phyloP scores from a whole-genome alignment of 2,329 filamentous ascomycete species.

The Knufia petricola region DNA sequence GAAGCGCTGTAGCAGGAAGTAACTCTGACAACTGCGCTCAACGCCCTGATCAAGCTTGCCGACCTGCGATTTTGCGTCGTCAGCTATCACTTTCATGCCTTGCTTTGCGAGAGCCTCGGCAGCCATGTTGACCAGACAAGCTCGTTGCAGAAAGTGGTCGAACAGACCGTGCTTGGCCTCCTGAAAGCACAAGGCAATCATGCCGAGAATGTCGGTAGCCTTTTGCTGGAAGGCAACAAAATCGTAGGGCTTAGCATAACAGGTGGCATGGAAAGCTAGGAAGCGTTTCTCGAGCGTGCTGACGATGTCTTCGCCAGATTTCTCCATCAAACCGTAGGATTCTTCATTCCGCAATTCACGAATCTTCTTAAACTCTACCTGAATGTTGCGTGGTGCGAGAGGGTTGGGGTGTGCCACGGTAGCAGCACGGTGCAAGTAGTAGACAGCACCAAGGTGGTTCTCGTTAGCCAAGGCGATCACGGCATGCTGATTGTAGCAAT shows the following conservation, averaged over 20 bases:
- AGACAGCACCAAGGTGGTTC: slow-evolving; percentile 75
- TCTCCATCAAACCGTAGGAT: slow-evolving; percentile 41
- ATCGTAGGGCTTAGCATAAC: slow-evolving; percentile 20
- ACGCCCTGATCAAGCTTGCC: slow-evolving; percentile 33
- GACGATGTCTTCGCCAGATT: slow-evolving; percentile 30
- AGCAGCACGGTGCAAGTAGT: slow-evolving; percentile 79
- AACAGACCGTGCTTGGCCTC: slow-evolving; percentile 59
- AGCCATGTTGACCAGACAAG: slow-evolving; percentile 76
- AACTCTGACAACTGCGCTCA: slow-evolving; percentile 24
- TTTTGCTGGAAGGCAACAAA: slow-evolving; percentile 35
- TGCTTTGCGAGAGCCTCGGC: slow-evolving; percentile 62
- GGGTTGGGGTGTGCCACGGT: slow-evolving; percentile 65
- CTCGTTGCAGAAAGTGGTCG: slow-evolving; percentile 60
- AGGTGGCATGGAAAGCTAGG: slow-evolving; percentile 11
- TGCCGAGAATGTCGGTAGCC: slow-evolving; percentile 5
- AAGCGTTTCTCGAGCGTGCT: slow-evolving; percentile 27
- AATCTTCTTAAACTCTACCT: slow-evolving; percentile 62
- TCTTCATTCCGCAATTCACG: slow-evolving; percentile 44
- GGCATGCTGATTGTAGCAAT: slow-evolving; percentile 81
- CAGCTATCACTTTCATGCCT: slow-evolving; percentile 4
- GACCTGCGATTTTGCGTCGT: slow-evolving; percentile 7
- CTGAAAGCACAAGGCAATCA: slow-evolving; percentile 51
- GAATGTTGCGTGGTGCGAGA: slow-evolving; percentile 64
- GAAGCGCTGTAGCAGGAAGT: slow-evolving; percentile 60
- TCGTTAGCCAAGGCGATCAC: slow-evolving; percentile 69